Evolutionary conservation across 1,284 basidiomycete species (phyloP).

Genomic region (Leccinum pachyderme): DNA sequence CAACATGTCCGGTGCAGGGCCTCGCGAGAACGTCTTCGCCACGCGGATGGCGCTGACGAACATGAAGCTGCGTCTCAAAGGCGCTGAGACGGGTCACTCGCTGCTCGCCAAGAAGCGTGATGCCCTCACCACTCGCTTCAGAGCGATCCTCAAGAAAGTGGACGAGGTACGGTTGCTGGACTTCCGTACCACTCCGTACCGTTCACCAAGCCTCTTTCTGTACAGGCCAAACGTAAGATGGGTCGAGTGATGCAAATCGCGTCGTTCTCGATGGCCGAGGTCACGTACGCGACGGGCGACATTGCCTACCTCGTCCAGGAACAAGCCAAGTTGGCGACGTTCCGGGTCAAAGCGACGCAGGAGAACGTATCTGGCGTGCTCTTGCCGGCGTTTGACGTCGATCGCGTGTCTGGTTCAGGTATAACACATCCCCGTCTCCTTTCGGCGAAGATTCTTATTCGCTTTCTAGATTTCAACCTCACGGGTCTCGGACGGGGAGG

Average conservation of each 20-base stretch:
- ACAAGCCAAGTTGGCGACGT: slow-evolving; percentile 87
- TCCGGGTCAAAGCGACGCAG: slow-evolving; percentile 92
- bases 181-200: not conserved
- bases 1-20: slow-evolving; percentile 82
- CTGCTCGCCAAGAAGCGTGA: slow-evolving; percentile 97
- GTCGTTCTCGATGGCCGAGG: slow-evolving; percentile 97
- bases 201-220: not conserved
- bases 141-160: slow-evolving; percentile 86
- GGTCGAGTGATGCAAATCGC: slow-evolving; percentile 97
- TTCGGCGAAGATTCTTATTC: not conserved
- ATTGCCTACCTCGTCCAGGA: slow-evolving; percentile 96
- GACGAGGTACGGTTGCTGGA: slow-evolving; percentile 70
- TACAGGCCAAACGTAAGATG: slow-evolving; percentile 97
- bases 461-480: slow-evolving; percentile 84
- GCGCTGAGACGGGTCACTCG: slow-evolving; percentile 97
- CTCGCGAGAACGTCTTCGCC: slow-evolving; percentile 91
- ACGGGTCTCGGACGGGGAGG: slow-evolving; percentile 98
- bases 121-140: slow-evolving; percentile 90
- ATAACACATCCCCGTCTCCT: slow-evolving; percentile 10
- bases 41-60: slow-evolving; percentile 94
- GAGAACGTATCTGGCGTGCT: slow-evolving; percentile 99
- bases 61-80: slow-evolving; percentile 91
- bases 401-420: slow-evolving; percentile 82
- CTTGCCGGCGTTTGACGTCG: slow-evolving; percentile 93
- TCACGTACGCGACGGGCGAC: slow-evolving; percentile 96